Evolutionary conservation across 345 rosid genomes (phyloP), one percentile per base, ranked within the genome.

Genomic region (Salix caprea): DNA sequence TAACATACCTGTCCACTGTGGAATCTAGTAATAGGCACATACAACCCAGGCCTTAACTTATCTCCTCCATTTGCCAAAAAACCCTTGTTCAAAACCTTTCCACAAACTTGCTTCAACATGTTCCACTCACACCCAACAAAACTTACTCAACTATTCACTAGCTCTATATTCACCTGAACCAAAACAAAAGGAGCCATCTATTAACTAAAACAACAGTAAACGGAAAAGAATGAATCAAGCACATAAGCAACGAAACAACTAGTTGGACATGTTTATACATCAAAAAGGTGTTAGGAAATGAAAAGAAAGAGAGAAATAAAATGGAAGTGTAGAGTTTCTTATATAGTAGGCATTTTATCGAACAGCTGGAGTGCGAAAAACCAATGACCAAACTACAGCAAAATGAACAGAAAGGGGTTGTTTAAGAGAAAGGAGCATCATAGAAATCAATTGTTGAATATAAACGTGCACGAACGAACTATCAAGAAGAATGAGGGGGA

Each of bases 31-130:
- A 30, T 68, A 32, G 88, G 78, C 70, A 86, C 67, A 72, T 19
- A 82, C 56, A 88, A 52, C 72, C 74, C 80, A 75, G 87, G 86
- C 82, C 79, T 80, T 60, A 83, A 81, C 83, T 80, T 84, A 77
- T 74, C 82, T 32, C 80, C 79, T 39, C 64, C 82, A 81, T 69
- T 83, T 64, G 62, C 72, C 56, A 73, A 60, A 48, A 78, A 46
- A 32, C 77, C 76, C 74, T 71, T 78, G 68, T 42, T 72, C 5
- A 82, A 77, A 60, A 78, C 78, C 84, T 84, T 85, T 67, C 77
- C 72, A 76, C 88, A 42, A 23, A 80, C 89, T 79, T 87, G 88
- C 84, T 81, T 90, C 82, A 89, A 82, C 90, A 88, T 88, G 32
- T 69, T 76, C 70, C 28, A 70, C 67, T 19, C 75, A 77, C 69